Conservation (phyloP, 2,329 filamentous ascomycete genomes). For the Alternaria angustiovoidea region DNA sequence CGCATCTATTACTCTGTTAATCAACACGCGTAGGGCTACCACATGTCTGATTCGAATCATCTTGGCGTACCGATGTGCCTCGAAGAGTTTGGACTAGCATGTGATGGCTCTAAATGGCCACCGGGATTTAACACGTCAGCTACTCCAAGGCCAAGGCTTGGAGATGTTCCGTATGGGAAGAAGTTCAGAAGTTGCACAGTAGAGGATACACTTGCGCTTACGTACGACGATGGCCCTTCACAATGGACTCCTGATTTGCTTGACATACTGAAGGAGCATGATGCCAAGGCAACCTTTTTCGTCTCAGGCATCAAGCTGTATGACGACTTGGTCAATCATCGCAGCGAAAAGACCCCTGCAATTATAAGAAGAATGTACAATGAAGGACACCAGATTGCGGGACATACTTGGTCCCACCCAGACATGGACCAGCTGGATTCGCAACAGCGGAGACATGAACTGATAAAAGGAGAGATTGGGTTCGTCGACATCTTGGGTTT, state of each 20-base stretch:
- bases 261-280: conserved; percentile 59
- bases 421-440: neutral
- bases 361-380: conserved; percentile 58
- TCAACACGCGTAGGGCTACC: neutral
- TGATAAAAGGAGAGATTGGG: conserved; percentile 61
- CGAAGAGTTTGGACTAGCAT: conserved; percentile 5
- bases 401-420: conserved; percentile 57
- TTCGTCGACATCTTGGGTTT: conserved; percentile 56
- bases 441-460: conserved; percentile 49
- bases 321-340: conserved; percentile 53
- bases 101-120: conserved; percentile 1
- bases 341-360: conserved; percentile 47
- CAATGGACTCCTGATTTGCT: conserved; percentile 59
- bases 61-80: neutral
- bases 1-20: neutral
- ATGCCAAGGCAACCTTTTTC: conserved; percentile 56
- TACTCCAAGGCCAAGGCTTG: neutral
- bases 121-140: conserved; percentile 2
- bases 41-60: neutral
- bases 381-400: conserved; percentile 63
- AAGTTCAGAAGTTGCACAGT: conserved; percentile 31
- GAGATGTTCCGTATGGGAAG: neutral
- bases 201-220: conserved; percentile 56
- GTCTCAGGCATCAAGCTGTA: conserved; percentile 57
- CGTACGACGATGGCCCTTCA: conserved; percentile 64